Conservation (phyloP, 2,329 filamentous ascomycete species). For the Phialophora chinensis region DNA sequence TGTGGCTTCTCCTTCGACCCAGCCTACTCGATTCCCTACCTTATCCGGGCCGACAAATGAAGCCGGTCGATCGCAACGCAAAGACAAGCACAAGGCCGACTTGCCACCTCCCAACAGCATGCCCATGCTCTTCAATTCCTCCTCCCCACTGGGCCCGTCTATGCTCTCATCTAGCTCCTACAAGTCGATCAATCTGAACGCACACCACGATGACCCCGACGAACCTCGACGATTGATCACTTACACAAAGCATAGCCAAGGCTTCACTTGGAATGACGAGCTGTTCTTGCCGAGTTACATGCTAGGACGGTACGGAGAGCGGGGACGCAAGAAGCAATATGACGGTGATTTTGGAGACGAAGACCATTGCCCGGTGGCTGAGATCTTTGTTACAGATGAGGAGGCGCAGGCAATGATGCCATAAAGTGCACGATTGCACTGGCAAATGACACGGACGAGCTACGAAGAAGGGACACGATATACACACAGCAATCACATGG, state of each 20-base stretch:
- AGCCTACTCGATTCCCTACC: conserved; percentile 17
- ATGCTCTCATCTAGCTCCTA: conserved; percentile 41
- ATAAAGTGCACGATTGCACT: neutral
- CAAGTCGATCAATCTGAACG: conserved; percentile 41
- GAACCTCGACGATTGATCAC: conserved; percentile 40
- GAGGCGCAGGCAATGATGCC: conserved; percentile 39
- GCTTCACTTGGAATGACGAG: conserved; percentile 42
- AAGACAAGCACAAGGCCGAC: conserved; percentile 37
- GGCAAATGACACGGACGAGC: conserved; percentile 3
- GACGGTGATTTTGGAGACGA: conserved; percentile 40
- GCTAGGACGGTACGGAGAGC: conserved; percentile 37
- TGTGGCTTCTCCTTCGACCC: conserved; percentile 29
- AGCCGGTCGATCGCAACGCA: conserved; percentile 27
- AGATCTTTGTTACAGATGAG: conserved; percentile 42
- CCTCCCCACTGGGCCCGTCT: conserved; percentile 38
- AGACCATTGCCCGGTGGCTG: conserved; percentile 39
- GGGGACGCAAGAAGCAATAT: conserved; percentile 38
- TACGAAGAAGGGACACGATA: conserved; percentile 7
- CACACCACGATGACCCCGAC: conserved; percentile 36
- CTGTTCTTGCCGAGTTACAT: conserved; percentile 41
- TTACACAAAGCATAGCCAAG: conserved; percentile 40
- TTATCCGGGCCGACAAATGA: conserved; percentile 12
- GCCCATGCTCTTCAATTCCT: conserved; percentile 28
- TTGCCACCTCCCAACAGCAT: conserved; percentile 31
- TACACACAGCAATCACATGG: conserved; percentile 6